These are phyloP conservation scores for Aquilaria malaccensis DNA, from an alignment of 345 rosid species.

Conservation along the genomic window DNA sequence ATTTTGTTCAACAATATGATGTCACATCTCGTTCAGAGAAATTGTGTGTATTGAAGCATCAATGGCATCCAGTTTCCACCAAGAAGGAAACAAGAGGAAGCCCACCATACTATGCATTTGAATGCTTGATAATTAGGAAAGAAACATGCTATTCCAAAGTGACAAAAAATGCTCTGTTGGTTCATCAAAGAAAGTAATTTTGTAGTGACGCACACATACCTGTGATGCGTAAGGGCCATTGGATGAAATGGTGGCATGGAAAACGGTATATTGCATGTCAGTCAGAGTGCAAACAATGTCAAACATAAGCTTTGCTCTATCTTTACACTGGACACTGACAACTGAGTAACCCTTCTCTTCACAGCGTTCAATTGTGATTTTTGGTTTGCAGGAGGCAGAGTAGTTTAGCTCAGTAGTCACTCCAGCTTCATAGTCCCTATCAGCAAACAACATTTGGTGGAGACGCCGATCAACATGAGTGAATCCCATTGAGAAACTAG, in stretches of 20 bases:
- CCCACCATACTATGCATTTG: neutral
- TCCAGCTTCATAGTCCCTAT: constrained; percentile 73
- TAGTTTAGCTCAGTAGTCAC: constrained; percentile 31
- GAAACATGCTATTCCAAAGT: neutral
- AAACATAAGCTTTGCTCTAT: constrained; percentile 81
- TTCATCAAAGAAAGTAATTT: neutral
- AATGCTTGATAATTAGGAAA: neutral
- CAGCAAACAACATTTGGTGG: constrained; percentile 95
- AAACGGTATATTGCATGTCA: constrained; percentile 94
- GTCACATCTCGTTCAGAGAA: neutral
- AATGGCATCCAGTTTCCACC: neutral
- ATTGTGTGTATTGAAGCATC: neutral
- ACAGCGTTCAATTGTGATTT: constrained; percentile 57
- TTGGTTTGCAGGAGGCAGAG: constrained; percentile 37
- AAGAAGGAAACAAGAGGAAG: neutral
- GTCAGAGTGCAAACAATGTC: constrained; percentile 96
- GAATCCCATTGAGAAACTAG: constrained; percentile 79
- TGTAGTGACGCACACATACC: constrained; percentile 18
- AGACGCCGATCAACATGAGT: constrained; percentile 83
- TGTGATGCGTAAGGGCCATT: constrained; percentile 74
- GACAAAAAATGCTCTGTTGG: neutral
- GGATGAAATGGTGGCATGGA: constrained; percentile 74
- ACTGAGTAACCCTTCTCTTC: constrained; percentile 83
- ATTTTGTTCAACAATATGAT: no score
- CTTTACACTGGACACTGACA: constrained; percentile 66